Evolutionary conservation across 1,284 basidiomycete species (phyloP), one percentile per base, ranked within the genome.

Genomic region (Ustilago curta): DNA sequence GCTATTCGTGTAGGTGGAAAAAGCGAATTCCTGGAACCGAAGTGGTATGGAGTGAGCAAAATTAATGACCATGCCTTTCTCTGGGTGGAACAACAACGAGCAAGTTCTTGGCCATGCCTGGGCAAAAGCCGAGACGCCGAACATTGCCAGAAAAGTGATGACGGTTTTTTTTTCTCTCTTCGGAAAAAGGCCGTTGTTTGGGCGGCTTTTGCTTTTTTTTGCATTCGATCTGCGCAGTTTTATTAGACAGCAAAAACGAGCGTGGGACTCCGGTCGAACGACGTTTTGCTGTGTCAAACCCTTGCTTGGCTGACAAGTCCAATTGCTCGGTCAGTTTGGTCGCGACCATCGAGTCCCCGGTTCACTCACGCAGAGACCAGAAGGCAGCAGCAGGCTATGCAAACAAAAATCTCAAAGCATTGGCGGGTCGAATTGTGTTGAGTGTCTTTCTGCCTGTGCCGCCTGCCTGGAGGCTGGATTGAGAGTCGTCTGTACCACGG

Each of bases 201-300:
- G 50, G 35, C 57, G 55, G 48, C 19, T 25, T 27, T 21, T 43
- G 29, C 21, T 45, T 43, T n/a, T 45, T 23, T n/a, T n/a, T n/a
- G 18, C 37, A 18, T 29, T 18, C 45, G 45, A 47, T 47, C 45
- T 25, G 21, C 45, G 27, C 29, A 27, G 45, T 29, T 27, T 45
- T 25, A n/a, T n/a, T 45, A 45, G 44, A 45, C 44, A 11, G 14
- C n/a, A n/a, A n/a, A n/a, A n/a, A n/a, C n/a, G n/a, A n/a, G n/a
- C n/a, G n/a, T n/a, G n/a, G 35, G 35, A 37, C 14, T 25, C 19
- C 43, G 25, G 21, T 19, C 42, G 25, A 23, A 9, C 19, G 42
- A 23, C 11, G 43, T 27, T 14, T 9, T 11, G n/a, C 29, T 47
- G 45, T 47, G 45, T 47, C 45, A 29, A 47, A 47, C 45, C 45